Percentiles rank a stretch among this genome's conserved stretches.
These are phyloP conservation scores for Cryphonectria japonica DNA, from an alignment of 2,329 filamentous ascomycete species.

Conservation along the genomic window DNA sequence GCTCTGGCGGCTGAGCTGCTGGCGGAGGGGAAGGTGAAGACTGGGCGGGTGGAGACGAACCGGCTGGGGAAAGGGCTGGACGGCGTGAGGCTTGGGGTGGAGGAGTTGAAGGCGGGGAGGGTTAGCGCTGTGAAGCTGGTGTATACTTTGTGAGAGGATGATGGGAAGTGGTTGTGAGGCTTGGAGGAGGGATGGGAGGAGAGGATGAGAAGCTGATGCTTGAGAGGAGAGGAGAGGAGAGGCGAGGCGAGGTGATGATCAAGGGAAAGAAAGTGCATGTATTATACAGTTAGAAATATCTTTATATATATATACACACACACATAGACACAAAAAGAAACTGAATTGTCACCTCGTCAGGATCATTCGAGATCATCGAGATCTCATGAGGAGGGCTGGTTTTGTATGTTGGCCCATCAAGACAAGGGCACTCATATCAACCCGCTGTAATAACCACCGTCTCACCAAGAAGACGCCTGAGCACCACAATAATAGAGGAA, in stretches of 20 bases:
- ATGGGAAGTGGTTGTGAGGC: not conserved
- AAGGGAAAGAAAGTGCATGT: not conserved
- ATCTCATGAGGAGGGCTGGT: too few relatives aligned
- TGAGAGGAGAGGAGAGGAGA: not conserved
- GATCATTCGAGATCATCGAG: too few relatives aligned
- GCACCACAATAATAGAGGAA: not conserved
- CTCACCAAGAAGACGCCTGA: not conserved
- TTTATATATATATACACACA: not conserved
- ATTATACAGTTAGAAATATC: too few relatives aligned
- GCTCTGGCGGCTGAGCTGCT: conserved; percentile 38
- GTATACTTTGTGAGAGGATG: conserved; percentile 36
- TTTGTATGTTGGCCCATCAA: too few relatives aligned
- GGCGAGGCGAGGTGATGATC: not conserved
- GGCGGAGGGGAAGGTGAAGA: conserved; percentile 41
- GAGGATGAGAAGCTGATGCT: not conserved
- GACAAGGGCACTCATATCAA: too few relatives aligned
- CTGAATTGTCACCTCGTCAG: too few relatives aligned
- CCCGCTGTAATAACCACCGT: too few relatives aligned
- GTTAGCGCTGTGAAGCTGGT: conserved; percentile 47
- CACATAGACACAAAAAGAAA: not conserved
- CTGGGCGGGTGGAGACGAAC: conserved; percentile 36
- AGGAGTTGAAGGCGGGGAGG: conserved; percentile 38
- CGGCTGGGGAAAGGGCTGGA: conserved; percentile 38
- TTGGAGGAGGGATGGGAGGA: not conserved
- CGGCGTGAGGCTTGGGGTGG: conserved; percentile 38